Base-by-base conservation (phyloP, 2,329 filamentous ascomycete genomes). In the Claviceps spartinae region DNA sequence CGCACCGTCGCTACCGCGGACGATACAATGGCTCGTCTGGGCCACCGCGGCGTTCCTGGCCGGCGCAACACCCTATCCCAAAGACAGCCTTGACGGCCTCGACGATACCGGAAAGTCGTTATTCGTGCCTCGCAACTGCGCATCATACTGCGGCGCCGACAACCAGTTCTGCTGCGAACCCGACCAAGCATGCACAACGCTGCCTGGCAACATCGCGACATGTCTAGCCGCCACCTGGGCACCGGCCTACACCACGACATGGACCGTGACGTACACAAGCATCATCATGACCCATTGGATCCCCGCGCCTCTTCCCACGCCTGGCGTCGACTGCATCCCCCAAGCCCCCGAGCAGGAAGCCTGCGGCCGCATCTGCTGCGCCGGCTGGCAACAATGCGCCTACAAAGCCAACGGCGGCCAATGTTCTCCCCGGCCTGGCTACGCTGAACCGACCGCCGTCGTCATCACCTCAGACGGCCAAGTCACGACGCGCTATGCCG, bases 301-400 rank as follows among this genome's bases (percentile, higher is more conserved):
- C 38, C 69, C 71, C 2, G 70, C 71, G 0, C 73, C 73, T 5
- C 65, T 68, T 20, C 70, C 70, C 2, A 72, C 68, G n/a, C 63
- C 62, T 16, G 69, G 71, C 22, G 69, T 65, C 41, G 62, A 70
- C 56, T 84, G 80, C 62, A 63, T 72, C 1, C 77, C 79, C 1
- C 62, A 65, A 48, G 69, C 69, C n/a, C 65, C 70, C 4, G 74
- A 76, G 52, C 69, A 86, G 65, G 75, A 75, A 7, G 72, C 78
- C 3, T 90, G 86, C 62, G 85, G 85, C 36, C 63, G 63, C 50
- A 82, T 83, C 54, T 90, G 86, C 73, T 91, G 86, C 66, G 78
- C 79, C 24, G 76, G 70, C 54, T 79, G 77, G 68, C 83, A 87
- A 66, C 84, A 81, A 61, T 90, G 86, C 65, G 76, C 74, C 50